Evolutionary conservation across 495 filamentous ascomycete species (phyloP).

Genomic region (Hypoxylon trugodes): DNA sequence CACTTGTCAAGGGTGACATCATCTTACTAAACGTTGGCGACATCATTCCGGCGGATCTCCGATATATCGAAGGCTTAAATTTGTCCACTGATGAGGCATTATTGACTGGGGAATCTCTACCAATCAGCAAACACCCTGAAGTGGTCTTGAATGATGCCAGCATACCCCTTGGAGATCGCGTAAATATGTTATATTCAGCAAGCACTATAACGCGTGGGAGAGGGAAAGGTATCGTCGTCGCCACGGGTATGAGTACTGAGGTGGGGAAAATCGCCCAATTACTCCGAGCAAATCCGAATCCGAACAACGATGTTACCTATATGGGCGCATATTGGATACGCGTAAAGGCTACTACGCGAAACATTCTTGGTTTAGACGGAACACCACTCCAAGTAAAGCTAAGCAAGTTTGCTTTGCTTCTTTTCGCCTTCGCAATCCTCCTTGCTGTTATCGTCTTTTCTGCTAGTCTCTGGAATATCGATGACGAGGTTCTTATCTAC

Average conservation of each 20-base stretch:
- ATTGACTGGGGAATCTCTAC: constrained; percentile 80
- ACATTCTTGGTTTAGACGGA: constrained; percentile 70
- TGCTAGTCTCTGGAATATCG: constrained; percentile 65
- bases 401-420: constrained; percentile 72
- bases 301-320: constrained; percentile 42
- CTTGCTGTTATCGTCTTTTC: constrained; percentile 74
- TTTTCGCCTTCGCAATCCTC: constrained; percentile 75
- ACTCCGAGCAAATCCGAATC: constrained; percentile 57
- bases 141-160: constrained; percentile 49
- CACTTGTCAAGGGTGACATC: constrained; percentile 74
- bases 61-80: constrained; percentile 73
- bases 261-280: constrained; percentile 75
- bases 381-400: constrained; percentile 75
- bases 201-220: constrained; percentile 77
- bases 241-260: constrained; percentile 75
- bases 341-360: constrained; percentile 49
- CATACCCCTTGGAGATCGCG: constrained; percentile 71
- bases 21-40: constrained; percentile 74
- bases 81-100: constrained; percentile 78
- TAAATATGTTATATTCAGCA: constrained; percentile 76
- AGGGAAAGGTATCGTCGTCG: constrained; percentile 72
- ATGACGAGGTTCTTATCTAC: constrained; percentile 73
- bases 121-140: constrained; percentile 65
- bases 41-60: constrained; percentile 74
- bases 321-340: constrained; percentile 46